These are phyloP conservation scores for Dendryphion nanum DNA, from an alignment of 2,329 filamentous ascomycete species.

Conservation along the genomic window DNA sequence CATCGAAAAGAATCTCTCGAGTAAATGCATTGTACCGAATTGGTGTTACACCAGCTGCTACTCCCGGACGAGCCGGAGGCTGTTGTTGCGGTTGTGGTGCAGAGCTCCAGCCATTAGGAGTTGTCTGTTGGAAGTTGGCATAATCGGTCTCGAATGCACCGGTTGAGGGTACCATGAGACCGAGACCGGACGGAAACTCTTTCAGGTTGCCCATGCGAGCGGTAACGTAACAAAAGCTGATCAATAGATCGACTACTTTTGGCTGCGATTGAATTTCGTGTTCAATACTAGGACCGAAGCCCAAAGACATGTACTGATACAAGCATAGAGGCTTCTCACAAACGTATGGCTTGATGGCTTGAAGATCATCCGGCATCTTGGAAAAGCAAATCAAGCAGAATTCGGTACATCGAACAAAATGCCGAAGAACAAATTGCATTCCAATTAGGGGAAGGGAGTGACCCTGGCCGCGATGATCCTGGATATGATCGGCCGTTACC, in stretches of 20 bases:
- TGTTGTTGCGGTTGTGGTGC: slow-evolving; percentile 1
- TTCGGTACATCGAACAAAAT: slow-evolving; percentile 77
- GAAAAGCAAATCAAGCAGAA: slow-evolving; percentile 86
- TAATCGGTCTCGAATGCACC: slow-evolving; percentile 13
- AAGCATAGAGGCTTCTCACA: slow-evolving; percentile 74
- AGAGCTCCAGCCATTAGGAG: background rate
- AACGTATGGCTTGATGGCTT: slow-evolving; percentile 71
- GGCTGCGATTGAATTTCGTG: slow-evolving; percentile 79
- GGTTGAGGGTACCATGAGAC: slow-evolving; percentile 50
- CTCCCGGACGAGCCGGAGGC: background rate
- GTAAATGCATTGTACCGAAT: slow-evolving; percentile 34
- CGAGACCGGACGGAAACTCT: slow-evolving; percentile 59
- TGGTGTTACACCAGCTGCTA: background rate
- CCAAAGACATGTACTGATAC: slow-evolving; percentile 85
- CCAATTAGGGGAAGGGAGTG: slow-evolving; percentile 57
- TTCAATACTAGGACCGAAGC: slow-evolving; percentile 81
- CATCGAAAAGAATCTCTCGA: slow-evolving; percentile 45
- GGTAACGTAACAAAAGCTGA: slow-evolving; percentile 75
- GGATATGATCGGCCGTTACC: slow-evolving; percentile 53
- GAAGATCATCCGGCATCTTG: slow-evolving; percentile 62
- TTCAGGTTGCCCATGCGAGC: slow-evolving; percentile 45
- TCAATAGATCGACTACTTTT: slow-evolving; percentile 77
- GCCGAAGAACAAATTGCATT: slow-evolving; percentile 75
- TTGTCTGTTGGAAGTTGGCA: slow-evolving; percentile 3
- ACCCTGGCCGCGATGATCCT: slow-evolving; percentile 23